Base-by-base conservation (phyloP, 2,329 filamentous ascomycete genomes). In the Chaetomiaceae sp. region DNA sequence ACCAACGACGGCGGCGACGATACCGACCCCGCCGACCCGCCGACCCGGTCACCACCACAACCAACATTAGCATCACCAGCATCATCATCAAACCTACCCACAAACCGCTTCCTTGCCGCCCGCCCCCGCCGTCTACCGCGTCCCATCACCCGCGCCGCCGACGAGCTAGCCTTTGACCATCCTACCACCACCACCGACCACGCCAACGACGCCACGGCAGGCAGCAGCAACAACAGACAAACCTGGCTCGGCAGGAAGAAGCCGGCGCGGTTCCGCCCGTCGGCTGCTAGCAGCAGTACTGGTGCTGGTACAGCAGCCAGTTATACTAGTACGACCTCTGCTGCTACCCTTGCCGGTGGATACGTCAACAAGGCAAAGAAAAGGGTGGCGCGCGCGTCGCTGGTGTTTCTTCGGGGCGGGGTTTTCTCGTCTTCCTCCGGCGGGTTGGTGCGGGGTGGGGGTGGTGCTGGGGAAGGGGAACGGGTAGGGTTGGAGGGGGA, bases 121-220 rank as follows among this genome's bases (percentile, higher is more conserved):
- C 45, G 42, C 14, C 49, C 52, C 1, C 45, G 45, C n/a, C 45
- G 52, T 1, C 33, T 54, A 3, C 43, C 47, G 1, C 38, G 49
- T 4, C 49, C 44, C 4, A 15, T 50, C 19, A 40, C 40, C 5
- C 34, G 19, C 30, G 42, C 35, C 4, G 42, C 40, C 3, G 49
- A 56, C 29, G 51, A 54, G 45, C 45, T 52, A 7, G 45, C 37
- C 1, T 24, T 51, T 15, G 49, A 53, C 29, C 19, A 35, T 14
- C 29, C 22, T 9, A 24, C 9, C 9, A 24, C 22, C 22, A 9
- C 22, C 9, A 24, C 5, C 5, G 15, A 15, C 26, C 10, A n/a
- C 14, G 15, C 14, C 4, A 3, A 17, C 5, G 3, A 17, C 24
- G n/a, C n/a, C 9, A n/a, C n/a, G 14, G 14, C 4, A 22, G 17